These are phyloP conservation scores for Lyophyllum atratum DNA, from an alignment of 768 basidiomycete species.

Conservation along the genomic window DNA sequence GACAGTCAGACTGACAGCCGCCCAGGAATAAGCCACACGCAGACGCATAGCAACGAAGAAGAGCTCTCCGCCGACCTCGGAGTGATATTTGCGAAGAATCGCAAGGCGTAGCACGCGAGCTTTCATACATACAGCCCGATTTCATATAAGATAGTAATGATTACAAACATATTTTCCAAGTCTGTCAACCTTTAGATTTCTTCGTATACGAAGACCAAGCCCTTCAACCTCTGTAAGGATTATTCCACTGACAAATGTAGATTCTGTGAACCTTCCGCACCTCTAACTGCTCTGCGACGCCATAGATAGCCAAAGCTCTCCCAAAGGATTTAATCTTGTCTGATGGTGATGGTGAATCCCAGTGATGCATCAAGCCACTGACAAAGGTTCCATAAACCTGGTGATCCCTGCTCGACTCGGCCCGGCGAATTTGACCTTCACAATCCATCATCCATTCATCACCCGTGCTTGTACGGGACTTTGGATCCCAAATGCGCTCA, in stretches of 20 bases:
- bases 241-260: too few relatives aligned
- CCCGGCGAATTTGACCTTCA: not conserved
- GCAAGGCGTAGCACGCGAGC: not conserved
- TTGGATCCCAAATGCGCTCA: slow-evolving; percentile 4
- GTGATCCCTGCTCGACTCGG: not conserved
- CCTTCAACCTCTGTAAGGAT: too few relatives aligned
- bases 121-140: not conserved
- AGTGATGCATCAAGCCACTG: not conserved
- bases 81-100: not conserved
- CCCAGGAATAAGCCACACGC: not conserved
- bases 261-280: too few relatives aligned
- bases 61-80: not conserved
- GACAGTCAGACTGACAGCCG: not conserved
- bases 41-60: not conserved
- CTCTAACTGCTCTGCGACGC: too few relatives aligned
- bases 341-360: slow-evolving; percentile 2
- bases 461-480: not conserved
- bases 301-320: not conserved
- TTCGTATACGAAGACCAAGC: too few relatives aligned
- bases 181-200: too few relatives aligned
- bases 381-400: not conserved
- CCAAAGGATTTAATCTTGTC: not conserved
- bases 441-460: slow-evolving; percentile 9
- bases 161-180: too few relatives aligned
- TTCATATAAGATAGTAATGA: too few relatives aligned